Evolutionary conservation across 331 rosid genomes (phyloP).

Genomic region (Acacia concinna): DNA sequence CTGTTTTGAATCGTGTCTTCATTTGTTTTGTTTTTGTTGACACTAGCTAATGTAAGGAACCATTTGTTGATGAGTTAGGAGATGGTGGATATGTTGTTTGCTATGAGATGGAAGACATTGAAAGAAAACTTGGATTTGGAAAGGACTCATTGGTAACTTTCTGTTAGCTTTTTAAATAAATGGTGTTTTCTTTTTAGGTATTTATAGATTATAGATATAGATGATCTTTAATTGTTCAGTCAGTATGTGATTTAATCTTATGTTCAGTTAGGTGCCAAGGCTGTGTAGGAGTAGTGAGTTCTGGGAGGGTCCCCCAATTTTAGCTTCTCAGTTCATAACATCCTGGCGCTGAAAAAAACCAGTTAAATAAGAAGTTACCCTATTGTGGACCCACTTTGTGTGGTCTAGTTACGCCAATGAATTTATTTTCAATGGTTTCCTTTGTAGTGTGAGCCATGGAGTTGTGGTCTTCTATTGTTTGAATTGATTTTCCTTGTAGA

Average conservation of each 20-base stretch:
- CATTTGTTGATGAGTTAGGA: slow-evolving; percentile 49
- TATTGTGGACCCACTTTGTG: neutral
- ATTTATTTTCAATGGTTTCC: neutral
- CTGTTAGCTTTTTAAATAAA: slow-evolving; percentile 18
- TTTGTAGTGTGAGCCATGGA: neutral
- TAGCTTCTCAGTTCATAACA: neutral
- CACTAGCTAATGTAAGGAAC: slow-evolving; percentile 22
- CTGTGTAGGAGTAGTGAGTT: slow-evolving; percentile 8
- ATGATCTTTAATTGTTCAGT: slow-evolving; percentile 13
- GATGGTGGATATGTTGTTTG: slow-evolving; percentile 74
- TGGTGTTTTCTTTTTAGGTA: slow-evolving; percentile 5
- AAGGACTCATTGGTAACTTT: slow-evolving; percentile 75
- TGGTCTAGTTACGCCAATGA: neutral
- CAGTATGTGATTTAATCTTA: slow-evolving; percentile 8
- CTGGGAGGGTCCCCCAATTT: slow-evolving; percentile 4
- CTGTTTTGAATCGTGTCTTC: neutral
- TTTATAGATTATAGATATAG: neutral
- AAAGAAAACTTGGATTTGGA: slow-evolving; percentile 72
- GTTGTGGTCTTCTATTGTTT: slow-evolving; percentile 16
- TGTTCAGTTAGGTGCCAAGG: slow-evolving; percentile 19
- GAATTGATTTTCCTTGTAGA: slow-evolving; percentile 19
- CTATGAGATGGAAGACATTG: slow-evolving; percentile 75
- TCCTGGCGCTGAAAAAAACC: slow-evolving; percentile 10
- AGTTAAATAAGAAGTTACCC: slow-evolving; percentile 13
- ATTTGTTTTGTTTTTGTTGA: neutral